Evolutionary conservation across 2,329 filamentous ascomycete genomes (phyloP), one percentile per base, ranked within the genome.

Genomic region (Aspergillus sp.): DNA sequence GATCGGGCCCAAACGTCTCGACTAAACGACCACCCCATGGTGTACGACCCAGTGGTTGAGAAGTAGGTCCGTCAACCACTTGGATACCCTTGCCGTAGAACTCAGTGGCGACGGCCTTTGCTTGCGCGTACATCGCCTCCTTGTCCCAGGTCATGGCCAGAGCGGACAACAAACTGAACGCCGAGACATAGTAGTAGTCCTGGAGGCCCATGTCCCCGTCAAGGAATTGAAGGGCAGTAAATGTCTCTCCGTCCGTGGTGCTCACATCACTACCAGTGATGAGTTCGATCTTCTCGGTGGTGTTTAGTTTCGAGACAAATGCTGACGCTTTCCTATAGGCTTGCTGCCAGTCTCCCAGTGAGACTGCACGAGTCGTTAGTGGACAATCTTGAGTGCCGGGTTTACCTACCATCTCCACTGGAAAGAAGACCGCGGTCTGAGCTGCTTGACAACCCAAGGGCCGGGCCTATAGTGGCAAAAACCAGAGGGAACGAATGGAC

Each of bases 1-100:
- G 76, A 52, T 80, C 77, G 2, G 62, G 58, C 4, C 68, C 66
- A 22, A 76, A 77, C 0, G 75, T 75, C 61, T 79, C 76, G 9
- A 53, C 53, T 13, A 22, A 43, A 7, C 64, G 52, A 30, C 63
- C 60, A 45, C 60, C 55, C 58, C 58, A 62, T 1, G 49, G 46
- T 13, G 58, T 59, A 4, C 60, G 46, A 19, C 60, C 60, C 44
- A 62, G 32, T 5, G 60, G 60, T 42, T 59, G 54, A 35, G 53
- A 53, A 1, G 58, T 58, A 11, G 60, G 58, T 3, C 60, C 60
- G 41, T 50, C 46, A 20, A 60, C 22, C 9, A 62, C 58, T 33
- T 60, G 58, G 9, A 59, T 30, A 4, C 60, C 58, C 35, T 60
- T 59, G 22, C 50, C 52, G 19, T 60, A 60, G 49, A 57, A 60